These are phyloP conservation scores for Ustilago trichophora DNA, from an alignment of 1,284 basidiomycete genomes.

Conservation along the genomic window DNA sequence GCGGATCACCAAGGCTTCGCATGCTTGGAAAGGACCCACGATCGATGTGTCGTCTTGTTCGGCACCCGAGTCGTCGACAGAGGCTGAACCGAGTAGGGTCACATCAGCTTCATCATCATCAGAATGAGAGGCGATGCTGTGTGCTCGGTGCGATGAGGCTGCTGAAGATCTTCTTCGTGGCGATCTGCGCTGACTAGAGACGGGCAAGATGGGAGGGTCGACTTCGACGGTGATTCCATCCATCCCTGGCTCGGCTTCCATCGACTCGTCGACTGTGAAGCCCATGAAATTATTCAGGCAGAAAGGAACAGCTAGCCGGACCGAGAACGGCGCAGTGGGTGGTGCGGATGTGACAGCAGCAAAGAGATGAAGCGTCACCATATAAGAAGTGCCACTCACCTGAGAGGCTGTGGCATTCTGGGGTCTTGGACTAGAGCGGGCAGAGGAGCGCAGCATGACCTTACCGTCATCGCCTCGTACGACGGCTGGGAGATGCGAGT, in stretches of 20 bases:
- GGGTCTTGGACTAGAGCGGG: conserved; percentile 15
- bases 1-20: conserved; percentile 31
- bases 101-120: conserved; percentile 34
- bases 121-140: conserved; percentile 7
- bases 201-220: conserved; percentile 29
- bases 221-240: conserved; percentile 35
- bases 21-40: conserved; percentile 32
- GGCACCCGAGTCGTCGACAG: conserved; percentile 7
- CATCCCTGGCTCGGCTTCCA: conserved; percentile 8
- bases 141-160: conserved; percentile 6
- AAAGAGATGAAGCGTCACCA: conserved; percentile 24
- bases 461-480: conserved; percentile 5
- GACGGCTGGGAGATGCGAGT: conserved; percentile 10
- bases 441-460: conserved; percentile 3
- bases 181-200: conserved; percentile 4
- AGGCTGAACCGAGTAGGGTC: conserved; percentile 13
- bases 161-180: conserved; percentile 1
- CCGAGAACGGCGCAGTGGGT: conserved; percentile 14
- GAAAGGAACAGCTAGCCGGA: conserved; percentile 23
- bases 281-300: conserved; percentile 44
- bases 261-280: conserved; percentile 36
- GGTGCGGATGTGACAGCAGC: conserved; percentile 8
- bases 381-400: conserved; percentile 2
- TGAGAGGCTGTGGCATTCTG: neutral
- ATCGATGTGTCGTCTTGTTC: conserved; percentile 30